Evolutionary conservation across 805 yeast species (phyloP).

Genomic region (Kockiozyma suomiensis): DNA sequence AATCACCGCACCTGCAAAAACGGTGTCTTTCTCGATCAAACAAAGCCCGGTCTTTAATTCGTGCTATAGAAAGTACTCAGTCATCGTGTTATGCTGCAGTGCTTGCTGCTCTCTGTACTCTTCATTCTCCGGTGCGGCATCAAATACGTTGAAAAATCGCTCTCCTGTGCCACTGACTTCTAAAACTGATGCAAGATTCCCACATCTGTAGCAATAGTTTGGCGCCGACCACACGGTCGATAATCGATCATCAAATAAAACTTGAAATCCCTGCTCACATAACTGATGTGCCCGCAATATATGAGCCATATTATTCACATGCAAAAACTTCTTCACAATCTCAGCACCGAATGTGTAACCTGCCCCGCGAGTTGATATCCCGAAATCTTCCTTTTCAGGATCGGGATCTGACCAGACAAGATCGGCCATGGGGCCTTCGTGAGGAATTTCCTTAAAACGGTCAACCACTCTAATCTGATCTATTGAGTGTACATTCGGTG

Average conservation of each 20-base stretch:
- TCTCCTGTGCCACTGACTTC: conserved; percentile 75
- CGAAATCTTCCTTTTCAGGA: conserved; percentile 73
- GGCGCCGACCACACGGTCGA: conserved; percentile 99
- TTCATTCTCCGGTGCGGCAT: conserved; percentile 93
- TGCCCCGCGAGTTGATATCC: conserved; percentile 93
- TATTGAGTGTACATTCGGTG: conserved; percentile 91
- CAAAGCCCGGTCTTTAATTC: too few relatives aligned
- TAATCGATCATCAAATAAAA: conserved; percentile 85
- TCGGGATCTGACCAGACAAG: conserved; percentile 99
- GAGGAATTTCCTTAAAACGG: conserved; percentile 92
- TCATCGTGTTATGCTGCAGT: conserved; percentile 21
- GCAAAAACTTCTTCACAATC: conserved; percentile 83
- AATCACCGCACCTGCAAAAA: background rate
- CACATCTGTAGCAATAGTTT: conserved; percentile 95
- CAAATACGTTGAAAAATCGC: conserved; percentile 85
- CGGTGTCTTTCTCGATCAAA: background rate
- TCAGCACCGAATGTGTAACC: conserved; percentile 95
- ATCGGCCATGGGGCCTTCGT: conserved; percentile 99
- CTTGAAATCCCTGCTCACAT: conserved; percentile 94
- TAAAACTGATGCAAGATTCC: conserved; percentile 95
- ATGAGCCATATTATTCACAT: conserved; percentile 74
- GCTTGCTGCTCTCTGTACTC: conserved; percentile 44
- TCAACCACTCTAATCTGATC: conserved; percentile 91
- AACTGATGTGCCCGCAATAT: conserved; percentile 93
- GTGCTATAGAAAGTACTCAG: conserved; percentile 31